Conservation (phyloP, 129 eudicot genomes). For the Kitagawia praeruptora region DNA sequence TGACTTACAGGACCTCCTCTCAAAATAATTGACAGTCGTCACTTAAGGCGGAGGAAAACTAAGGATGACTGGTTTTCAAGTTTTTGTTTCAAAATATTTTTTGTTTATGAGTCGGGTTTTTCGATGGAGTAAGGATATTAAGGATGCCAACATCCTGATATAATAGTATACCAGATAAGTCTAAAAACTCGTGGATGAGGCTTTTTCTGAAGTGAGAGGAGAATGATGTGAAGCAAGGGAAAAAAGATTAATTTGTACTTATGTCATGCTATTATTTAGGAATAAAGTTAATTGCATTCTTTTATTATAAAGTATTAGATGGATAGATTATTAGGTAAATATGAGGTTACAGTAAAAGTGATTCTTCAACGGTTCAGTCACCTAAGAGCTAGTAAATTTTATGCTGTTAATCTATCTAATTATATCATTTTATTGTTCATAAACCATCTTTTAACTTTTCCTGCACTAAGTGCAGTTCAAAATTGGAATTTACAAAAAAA, state of each 20-base stretch:
- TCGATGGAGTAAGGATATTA: background rate
- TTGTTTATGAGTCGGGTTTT: background rate
- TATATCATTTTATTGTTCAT: too few species aligned
- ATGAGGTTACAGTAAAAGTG: background rate
- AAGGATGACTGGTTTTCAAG: background rate
- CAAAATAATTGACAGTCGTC: background rate
- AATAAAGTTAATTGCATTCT: background rate
- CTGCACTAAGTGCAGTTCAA: background rate
- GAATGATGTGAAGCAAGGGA: background rate
- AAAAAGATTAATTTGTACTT: background rate
- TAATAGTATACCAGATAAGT: background rate
- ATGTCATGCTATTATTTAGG: background rate
- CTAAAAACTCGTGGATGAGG: too few species aligned
- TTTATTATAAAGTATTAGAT: background rate
- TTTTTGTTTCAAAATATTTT: too few species aligned
- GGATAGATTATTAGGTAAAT: background rate
- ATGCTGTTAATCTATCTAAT: background rate
- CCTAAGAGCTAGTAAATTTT: background rate
- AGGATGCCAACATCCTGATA: background rate
- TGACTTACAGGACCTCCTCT: background rate
- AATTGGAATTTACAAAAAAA: background rate
- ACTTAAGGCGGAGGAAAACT: background rate
- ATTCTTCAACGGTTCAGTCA: background rate
- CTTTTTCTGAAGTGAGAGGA: too few species aligned
- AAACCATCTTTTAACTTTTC: too few species aligned